Evolutionary conservation across 139 green algal species (phyloP), one percentile per base, ranked within the genome.

Genomic region (Trebouxia sp.): DNA sequence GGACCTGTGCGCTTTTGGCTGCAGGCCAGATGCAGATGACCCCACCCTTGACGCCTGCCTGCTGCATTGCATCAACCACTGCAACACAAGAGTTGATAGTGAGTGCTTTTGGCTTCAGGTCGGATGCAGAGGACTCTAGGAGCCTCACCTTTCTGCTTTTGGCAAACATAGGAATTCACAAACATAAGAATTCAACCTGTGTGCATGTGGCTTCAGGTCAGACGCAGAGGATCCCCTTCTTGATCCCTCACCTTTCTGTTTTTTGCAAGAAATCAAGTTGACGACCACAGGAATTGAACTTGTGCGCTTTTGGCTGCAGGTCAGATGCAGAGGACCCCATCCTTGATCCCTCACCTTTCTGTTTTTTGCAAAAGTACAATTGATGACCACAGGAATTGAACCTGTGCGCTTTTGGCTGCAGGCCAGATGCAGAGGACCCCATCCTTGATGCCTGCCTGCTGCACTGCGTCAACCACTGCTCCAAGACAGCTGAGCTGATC

Each of bases 401-500:
- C 17, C 15, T 77, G 50, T 50, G 35, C 15, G 1, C 12, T 39
- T 10, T n/a, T 38, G 47, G 7, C 6, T 85, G 66, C 82, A 85
- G 82, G 28, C 28, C n/a, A 15, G 76, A 70, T 24, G 83, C 53
- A 3, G n/a, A 77, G 24, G 89, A 93, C 75, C 66, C 85, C 0
- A 11, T 81, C 0, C 39, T 93, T 70, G 93, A 97, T 67, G 95
- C 92, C 0, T 83, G 88, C 48, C 87, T 97, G 76, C 89, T 98
- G 47, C 93, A 97, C 82, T 83, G 79, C 26, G 79, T 98, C 22
- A 94, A 94, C 80, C 96, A 98, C 87, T 79, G 94, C 22, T 75
- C 87, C 50, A 92, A 92, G 48, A 90, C 93, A 14, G 87, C 91
- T 3, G 95, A 97, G 72, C 66, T 74, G 37, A 94, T 99, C 72